Conservation (phyloP, 495 filamentous ascomycete genomes). For the Acidomyces sp. region DNA sequence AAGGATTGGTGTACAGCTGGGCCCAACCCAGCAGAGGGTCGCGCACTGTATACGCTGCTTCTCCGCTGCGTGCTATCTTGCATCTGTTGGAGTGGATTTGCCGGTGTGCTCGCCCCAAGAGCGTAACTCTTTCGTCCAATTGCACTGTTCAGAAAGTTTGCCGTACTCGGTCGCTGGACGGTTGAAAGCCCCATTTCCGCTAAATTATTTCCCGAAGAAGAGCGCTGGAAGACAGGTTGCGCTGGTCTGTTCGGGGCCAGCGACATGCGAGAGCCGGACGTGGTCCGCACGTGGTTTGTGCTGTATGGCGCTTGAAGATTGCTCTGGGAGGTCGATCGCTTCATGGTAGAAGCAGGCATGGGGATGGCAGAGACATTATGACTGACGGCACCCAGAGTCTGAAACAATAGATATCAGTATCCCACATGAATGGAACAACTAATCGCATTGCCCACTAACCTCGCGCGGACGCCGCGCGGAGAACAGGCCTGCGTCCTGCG, state of each 20-base stretch:
- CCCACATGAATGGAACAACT: neutral
- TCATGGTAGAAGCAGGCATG: slow-evolving; percentile 86
- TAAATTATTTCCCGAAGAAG: slow-evolving; percentile 64
- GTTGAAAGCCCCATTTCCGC: slow-evolving; percentile 68
- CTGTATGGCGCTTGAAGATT: slow-evolving; percentile 49
- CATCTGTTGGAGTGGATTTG: slow-evolving; percentile 23
- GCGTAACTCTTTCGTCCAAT: slow-evolving; percentile 58
- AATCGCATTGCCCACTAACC: slow-evolving; percentile 19
- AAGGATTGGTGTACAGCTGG: slow-evolving; percentile 69
- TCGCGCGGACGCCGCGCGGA: slow-evolving; percentile 32
- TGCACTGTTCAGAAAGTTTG: slow-evolving; percentile 50
- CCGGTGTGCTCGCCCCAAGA: slow-evolving; percentile 32
- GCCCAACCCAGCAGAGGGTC: slow-evolving; percentile 46
- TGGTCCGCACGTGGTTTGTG: slow-evolving; percentile 60
- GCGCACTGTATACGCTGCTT: slow-evolving; percentile 68
- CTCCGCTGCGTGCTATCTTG: slow-evolving; percentile 51
- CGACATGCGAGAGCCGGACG: slow-evolving; percentile 74
- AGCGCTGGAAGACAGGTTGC: slow-evolving; percentile 71
- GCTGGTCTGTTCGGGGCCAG: slow-evolving; percentile 64
- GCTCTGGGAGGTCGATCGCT: slow-evolving; percentile 76
- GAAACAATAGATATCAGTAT: slow-evolving; percentile 10
- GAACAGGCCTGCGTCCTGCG: slow-evolving; percentile 30
- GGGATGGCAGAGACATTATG: slow-evolving; percentile 64
- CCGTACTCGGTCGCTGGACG: slow-evolving; percentile 72
- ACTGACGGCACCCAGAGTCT: slow-evolving; percentile 70